Conservation (phyloP, 805 yeast genomes). For the Hanseniaspora taiwanica region DNA sequence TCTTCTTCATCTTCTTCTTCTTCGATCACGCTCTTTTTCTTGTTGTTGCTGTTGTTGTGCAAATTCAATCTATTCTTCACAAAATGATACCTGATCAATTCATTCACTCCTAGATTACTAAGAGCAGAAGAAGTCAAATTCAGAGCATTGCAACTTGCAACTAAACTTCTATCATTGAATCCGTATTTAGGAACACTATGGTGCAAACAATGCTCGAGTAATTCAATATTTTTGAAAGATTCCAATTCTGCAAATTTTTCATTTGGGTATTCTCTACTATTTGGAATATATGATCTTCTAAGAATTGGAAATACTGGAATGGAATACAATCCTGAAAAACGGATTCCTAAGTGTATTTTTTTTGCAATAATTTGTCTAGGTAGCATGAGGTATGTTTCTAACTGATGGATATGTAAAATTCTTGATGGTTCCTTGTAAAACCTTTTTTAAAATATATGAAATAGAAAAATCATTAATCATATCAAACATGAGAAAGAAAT, state of each 20-base stretch:
- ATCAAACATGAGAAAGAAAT: too few relatives aligned
- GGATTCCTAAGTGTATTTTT: too few relatives aligned
- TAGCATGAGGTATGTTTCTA: too few relatives aligned
- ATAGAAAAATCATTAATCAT: too few relatives aligned
- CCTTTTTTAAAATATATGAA: too few relatives aligned
- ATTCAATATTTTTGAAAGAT: neutral
- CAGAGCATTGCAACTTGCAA: conserved; percentile 16
- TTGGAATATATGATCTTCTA: neutral
- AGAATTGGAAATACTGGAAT: neutral
- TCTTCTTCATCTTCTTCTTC: conserved; percentile 18
- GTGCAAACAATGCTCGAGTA: conserved; percentile 14
- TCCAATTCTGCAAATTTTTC: neutral
- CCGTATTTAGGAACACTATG: conserved; percentile 20
- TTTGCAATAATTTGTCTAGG: too few relatives aligned
- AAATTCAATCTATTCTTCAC: conserved; percentile 35
- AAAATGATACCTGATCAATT: conserved; percentile 44
- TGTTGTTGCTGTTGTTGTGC: conserved; percentile 21
- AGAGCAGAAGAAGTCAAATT: conserved; percentile 17
- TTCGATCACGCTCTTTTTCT: conserved; percentile 16
- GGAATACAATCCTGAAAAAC: neutral
- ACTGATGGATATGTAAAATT: too few relatives aligned
- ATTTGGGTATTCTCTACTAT: neutral
- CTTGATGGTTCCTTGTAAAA: too few relatives aligned
- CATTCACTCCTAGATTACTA: conserved; percentile 24
- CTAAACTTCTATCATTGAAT: conserved; percentile 21